Evolutionary conservation across 306 rosid genomes (phyloP).

Genomic region (Alnus glutinosa): DNA sequence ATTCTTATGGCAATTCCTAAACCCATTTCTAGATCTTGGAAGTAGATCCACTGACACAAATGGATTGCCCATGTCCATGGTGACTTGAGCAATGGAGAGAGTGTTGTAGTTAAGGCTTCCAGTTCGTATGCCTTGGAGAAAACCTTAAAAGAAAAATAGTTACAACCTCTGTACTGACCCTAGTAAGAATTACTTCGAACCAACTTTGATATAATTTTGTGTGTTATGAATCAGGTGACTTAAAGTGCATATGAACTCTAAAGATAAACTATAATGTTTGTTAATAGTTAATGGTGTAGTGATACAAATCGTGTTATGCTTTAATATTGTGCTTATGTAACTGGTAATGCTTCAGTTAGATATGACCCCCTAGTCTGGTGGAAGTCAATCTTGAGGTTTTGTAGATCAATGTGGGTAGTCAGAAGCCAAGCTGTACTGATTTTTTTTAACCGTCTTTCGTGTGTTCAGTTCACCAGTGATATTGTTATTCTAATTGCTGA

Average conservation of each 20-base stretch:
- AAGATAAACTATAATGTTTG: not conserved
- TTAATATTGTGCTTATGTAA: not conserved
- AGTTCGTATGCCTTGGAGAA: not conserved
- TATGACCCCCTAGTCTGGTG: not conserved
- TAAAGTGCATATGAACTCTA: not conserved
- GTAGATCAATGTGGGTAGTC: not conserved
- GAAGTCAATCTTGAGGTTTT: not conserved
- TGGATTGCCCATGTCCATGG: not conserved
- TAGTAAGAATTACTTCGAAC: not conserved
- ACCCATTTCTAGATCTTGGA: not conserved
- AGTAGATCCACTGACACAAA: not conserved
- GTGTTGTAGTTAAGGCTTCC: not conserved
- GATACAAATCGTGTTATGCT: not conserved
- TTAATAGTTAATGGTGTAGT: not conserved
- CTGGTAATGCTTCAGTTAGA: not conserved
- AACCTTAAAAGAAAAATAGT: not conserved
- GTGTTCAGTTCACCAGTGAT: conserved; percentile 20
- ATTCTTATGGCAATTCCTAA: not conserved
- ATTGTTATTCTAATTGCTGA: conserved; percentile 11
- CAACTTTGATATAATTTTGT: not conserved
- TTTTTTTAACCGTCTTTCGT: not conserved
- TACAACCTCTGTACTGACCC: not conserved
- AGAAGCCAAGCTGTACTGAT: not conserved
- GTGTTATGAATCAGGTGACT: not conserved
- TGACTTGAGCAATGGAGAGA: not conserved